Conservation (phyloP, 1,284 basidiomycete genomes). For the Cryptococcus sp. region DNA sequence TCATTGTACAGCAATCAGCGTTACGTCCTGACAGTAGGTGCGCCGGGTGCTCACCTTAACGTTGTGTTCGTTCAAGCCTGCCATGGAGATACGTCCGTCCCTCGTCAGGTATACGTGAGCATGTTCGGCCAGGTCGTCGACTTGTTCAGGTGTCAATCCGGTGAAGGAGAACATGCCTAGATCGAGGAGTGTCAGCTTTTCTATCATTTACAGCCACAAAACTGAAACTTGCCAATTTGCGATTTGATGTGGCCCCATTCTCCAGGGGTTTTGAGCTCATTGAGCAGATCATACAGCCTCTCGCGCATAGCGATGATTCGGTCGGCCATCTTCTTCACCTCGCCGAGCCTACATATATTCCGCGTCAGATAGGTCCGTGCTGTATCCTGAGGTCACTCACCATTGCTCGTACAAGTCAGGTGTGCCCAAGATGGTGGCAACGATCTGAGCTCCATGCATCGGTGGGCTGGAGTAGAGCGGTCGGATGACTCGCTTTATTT, state of each 20-base stretch:
- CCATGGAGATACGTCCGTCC: constrained; percentile 89
- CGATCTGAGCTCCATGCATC: constrained; percentile 90
- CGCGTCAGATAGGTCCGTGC: no score
- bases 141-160: constrained; percentile 79
- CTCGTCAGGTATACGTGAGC: constrained; percentile 81
- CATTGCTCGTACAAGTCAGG: constrained; percentile 80
- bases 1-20: not conserved
- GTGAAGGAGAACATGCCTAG: constrained; percentile 70
- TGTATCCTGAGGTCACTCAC: constrained; percentile 51
- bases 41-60: constrained; percentile 59
- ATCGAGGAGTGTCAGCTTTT: not conserved
- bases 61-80: constrained; percentile 87
- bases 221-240: constrained; percentile 89
- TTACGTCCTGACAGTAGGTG: no score
- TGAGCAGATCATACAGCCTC: constrained; percentile 76
- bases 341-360: constrained; percentile 59
- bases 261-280: constrained; percentile 84
- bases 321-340: constrained; percentile 94
- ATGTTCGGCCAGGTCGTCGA: constrained; percentile 82
- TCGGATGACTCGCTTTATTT: constrained; percentile 92
- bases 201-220: not conserved
- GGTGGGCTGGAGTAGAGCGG: constrained; percentile 99
- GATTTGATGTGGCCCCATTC: constrained; percentile 95
- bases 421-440: constrained; percentile 76
- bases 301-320: constrained; percentile 96